Conservation (phyloP, 352 stramenopile species). For the Bremia lactucae region DNA sequence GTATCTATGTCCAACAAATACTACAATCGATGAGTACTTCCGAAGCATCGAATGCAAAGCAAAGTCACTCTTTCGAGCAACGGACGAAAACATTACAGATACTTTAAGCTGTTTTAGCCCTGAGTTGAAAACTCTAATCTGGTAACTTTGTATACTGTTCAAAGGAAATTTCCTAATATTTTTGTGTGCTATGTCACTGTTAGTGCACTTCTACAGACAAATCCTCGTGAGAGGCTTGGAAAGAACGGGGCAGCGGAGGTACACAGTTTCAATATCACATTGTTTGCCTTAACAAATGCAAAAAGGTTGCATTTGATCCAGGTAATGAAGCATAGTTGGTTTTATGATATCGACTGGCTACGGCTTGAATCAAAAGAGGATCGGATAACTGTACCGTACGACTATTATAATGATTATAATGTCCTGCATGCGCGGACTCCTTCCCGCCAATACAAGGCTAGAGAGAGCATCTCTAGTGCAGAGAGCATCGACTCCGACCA, state of each 20-base stretch:
- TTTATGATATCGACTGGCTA: slow-evolving; percentile 44
- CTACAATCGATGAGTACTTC: slow-evolving; percentile 25
- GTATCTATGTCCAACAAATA: slow-evolving; percentile 31
- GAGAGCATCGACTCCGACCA: slow-evolving; percentile 64
- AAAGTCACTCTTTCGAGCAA: slow-evolving; percentile 1
- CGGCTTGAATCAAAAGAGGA: slow-evolving; percentile 10
- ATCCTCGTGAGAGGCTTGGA: slow-evolving; percentile 37
- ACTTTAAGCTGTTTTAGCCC: slow-evolving; percentile 1
- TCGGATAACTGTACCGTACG: slow-evolving; percentile 18
- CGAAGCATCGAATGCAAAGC: slow-evolving; percentile 15
- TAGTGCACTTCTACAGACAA: slow-evolving; percentile 17
- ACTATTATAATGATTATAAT: slow-evolving; percentile 27
- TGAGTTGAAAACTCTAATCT: slow-evolving; percentile 21
- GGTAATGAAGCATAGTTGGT: slow-evolving; percentile 58
- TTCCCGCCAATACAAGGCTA: background rate
- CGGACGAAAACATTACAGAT: background rate
- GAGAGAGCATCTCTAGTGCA: slow-evolving; percentile 37
- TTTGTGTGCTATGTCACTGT: background rate
- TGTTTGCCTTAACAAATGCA: background rate
- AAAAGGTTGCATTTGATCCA: slow-evolving; percentile 3
- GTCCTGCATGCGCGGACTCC: background rate
- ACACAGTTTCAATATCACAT: background rate
- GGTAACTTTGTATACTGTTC: slow-evolving; percentile 8
- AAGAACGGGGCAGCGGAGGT: slow-evolving; percentile 25
- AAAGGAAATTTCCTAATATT: background rate